Percentiles rank a stretch among this genome's conserved stretches.
phyloP scores from a whole-genome alignment of 2,329 filamentous ascomycete genomes.

The Claviceps sp. region DNA sequence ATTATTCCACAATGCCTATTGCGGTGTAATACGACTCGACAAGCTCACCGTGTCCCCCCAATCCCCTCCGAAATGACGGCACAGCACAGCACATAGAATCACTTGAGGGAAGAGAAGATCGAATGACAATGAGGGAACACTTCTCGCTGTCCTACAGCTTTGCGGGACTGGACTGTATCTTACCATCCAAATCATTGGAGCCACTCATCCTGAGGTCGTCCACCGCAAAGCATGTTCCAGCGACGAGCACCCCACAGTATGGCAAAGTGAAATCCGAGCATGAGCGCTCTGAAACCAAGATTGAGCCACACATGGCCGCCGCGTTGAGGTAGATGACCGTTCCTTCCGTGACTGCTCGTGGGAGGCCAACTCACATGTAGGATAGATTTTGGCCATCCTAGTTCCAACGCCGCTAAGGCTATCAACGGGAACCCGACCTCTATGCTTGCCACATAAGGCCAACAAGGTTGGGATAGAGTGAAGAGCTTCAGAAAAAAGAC shows the following conservation, averaged over 20 bases:
- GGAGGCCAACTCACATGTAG: neutral
- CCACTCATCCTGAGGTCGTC: conserved; percentile 16
- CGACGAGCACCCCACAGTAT: conserved; percentile 21
- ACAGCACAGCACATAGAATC: neutral
- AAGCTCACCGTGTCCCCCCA: neutral
- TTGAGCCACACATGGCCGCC: conserved; percentile 7
- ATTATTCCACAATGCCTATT: neutral
- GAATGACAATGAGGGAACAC: neutral
- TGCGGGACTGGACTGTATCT: neutral
- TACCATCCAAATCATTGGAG: conserved; percentile 13
- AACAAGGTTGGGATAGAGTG: conserved; percentile 53
- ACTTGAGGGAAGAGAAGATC: neutral
- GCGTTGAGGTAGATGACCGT: neutral
- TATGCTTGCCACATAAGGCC: conserved; percentile 54
- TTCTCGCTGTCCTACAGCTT: neutral
- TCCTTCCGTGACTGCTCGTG: neutral
- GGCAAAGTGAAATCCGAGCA: conserved; percentile 21
- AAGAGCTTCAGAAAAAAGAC: conserved; percentile 59
- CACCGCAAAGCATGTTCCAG: conserved; percentile 21
- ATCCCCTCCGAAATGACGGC: neutral
- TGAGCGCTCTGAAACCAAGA: conserved; percentile 17
- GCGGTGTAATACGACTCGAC: neutral
- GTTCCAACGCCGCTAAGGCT: conserved; percentile 52
- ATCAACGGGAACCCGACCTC: conserved; percentile 56
- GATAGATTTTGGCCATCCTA: conserved; percentile 26